Conservation (phyloP, 495 filamentous ascomycete species). For the Penicillium desertorum region DNA sequence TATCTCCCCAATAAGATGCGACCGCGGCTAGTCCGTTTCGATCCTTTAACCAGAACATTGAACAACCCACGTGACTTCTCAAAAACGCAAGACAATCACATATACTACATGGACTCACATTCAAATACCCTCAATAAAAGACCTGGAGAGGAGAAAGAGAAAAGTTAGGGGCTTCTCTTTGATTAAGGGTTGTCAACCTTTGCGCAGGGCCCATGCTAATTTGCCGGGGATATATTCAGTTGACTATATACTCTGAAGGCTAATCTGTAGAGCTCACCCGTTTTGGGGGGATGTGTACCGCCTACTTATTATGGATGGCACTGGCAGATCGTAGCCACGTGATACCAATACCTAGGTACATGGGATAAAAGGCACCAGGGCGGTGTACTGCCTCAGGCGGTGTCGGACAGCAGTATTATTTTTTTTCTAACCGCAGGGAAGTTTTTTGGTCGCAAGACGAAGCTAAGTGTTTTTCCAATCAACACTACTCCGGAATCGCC, state of each 20-base stretch:
- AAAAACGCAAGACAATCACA: too few species aligned
- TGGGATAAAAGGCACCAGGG: not conserved
- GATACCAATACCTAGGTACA: not conserved
- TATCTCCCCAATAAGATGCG: not conserved
- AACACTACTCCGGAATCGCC: slow-evolving; percentile 10
- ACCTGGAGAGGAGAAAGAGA: too few species aligned
- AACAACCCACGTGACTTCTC: not conserved
- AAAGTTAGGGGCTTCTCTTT: too few species aligned
- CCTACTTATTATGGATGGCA: not conserved
- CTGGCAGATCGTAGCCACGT: not conserved
- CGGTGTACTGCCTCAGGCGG: slow-evolving; percentile 20
- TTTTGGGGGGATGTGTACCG: not conserved
- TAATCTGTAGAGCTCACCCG: too few species aligned
- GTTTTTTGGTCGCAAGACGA: slow-evolving; percentile 18
- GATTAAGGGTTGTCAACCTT: slow-evolving; percentile 69
- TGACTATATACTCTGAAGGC: too few species aligned
- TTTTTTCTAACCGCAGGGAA: slow-evolving; percentile 21
- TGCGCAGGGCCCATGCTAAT: slow-evolving; percentile 99
- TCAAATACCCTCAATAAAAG: too few species aligned
- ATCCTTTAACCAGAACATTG: not conserved
- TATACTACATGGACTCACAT: too few species aligned
- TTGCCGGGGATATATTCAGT: slow-evolving; percentile 59
- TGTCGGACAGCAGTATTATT: slow-evolving; percentile 24
- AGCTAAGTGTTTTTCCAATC: slow-evolving; percentile 14
- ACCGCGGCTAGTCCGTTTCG: not conserved